Conservation (phyloP, 78 protist species). For the Speleostelium caveatum region DNA sequence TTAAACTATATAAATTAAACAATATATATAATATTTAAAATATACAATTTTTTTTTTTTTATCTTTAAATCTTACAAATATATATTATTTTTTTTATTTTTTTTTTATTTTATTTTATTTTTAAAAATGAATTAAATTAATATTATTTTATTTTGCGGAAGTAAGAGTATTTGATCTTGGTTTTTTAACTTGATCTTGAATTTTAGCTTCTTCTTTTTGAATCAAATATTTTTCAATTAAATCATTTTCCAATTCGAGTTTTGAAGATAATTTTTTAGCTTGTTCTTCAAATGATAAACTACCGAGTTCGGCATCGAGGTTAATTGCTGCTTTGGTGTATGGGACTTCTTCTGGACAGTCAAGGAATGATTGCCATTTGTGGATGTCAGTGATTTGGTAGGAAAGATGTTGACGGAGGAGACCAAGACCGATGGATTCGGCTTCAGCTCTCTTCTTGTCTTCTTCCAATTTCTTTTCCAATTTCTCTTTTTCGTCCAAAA, state of each 20-base stretch:
- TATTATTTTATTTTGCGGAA: neutral
- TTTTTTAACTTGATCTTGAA: neutral
- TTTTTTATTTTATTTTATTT: neutral
- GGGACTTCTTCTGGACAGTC: conserved; percentile 67
- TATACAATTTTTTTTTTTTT: too few relatives aligned
- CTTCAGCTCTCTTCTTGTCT: conserved; percentile 75
- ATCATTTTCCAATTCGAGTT: conserved; percentile 49
- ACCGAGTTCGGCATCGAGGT: conserved; percentile 55
- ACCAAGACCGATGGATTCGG: conserved; percentile 64
- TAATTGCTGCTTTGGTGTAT: conserved; percentile 41
- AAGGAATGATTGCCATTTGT: conserved; percentile 76
- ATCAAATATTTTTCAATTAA: conserved; percentile 43
- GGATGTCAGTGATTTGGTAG: conserved; percentile 64
- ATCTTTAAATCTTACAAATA: too few relatives aligned
- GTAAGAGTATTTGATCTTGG: neutral
- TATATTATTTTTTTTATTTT: neutral
- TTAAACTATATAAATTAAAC: neutral
- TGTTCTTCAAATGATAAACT: conserved; percentile 63
- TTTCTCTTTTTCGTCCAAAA: conserved; percentile 65
- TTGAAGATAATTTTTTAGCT: conserved; percentile 62
- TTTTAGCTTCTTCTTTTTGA: conserved; percentile 22
- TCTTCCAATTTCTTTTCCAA: conserved; percentile 72
- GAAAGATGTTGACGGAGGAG: conserved; percentile 56
- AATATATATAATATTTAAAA: too few relatives aligned
- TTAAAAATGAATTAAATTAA: neutral